These are phyloP conservation scores for Lipomyces sp. DNA, from an alignment of 805 yeast species.

Conservation along the genomic window DNA sequence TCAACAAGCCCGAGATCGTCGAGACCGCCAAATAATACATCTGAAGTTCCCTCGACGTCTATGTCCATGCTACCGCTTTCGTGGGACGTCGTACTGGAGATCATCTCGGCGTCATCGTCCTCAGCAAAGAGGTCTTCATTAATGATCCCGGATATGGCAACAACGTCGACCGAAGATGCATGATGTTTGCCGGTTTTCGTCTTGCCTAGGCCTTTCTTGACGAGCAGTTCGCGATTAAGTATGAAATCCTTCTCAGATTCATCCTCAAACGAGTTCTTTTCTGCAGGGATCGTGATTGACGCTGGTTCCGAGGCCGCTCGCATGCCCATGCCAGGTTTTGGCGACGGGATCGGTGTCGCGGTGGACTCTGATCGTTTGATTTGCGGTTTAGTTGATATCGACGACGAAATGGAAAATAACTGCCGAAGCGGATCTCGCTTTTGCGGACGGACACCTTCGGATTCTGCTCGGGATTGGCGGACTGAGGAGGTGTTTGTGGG, in stretches of 20 bases:
- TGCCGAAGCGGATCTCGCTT: constrained; percentile 11
- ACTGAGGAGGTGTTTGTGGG: constrained; percentile 19
- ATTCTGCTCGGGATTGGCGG: constrained; percentile 15
- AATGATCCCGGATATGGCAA: not conserved
- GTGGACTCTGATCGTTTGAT: constrained; percentile 4
- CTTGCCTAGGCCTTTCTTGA: constrained; percentile 18
- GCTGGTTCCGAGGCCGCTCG: constrained; percentile 29
- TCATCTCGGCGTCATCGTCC: constrained; percentile 34
- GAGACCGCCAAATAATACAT: constrained; percentile 15
- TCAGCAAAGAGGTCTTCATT: constrained; percentile 14
- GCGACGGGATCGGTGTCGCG: constrained; percentile 21
- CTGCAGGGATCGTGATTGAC: constrained; percentile 35
- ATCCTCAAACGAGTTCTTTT: constrained; percentile 33
- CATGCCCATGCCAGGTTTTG: not conserved
- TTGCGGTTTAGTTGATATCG: not conserved
- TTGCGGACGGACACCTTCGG: constrained; percentile 1
- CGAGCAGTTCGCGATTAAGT: constrained; percentile 28
- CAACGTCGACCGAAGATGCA: not conserved
- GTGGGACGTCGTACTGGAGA: constrained; percentile 27
- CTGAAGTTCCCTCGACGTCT: constrained; percentile 16
- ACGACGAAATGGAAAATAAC: constrained; percentile 21
- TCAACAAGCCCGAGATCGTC: constrained; percentile 14
- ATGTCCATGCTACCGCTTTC: constrained; percentile 26
- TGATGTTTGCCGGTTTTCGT: not conserved
- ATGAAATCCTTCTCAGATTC: constrained; percentile 32